Conservation (phyloP, 2,329 filamentous ascomycete genomes). For the Metarhizium anisopliae region DNA sequence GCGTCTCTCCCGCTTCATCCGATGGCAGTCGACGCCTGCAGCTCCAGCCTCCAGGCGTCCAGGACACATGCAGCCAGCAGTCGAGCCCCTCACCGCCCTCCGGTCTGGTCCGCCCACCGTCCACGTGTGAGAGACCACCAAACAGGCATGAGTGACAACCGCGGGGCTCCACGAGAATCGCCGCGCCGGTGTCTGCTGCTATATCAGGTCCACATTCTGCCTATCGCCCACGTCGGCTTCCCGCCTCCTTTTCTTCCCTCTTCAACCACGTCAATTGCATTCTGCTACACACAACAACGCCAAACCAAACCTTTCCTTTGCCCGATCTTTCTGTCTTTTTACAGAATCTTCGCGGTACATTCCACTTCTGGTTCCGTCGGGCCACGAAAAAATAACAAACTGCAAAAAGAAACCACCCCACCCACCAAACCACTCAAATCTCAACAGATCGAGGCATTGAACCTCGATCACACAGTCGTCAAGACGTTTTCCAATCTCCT, state of each 20-base stretch:
- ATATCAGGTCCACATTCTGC: slow-evolving; percentile 2
- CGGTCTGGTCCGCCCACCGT: too few species aligned
- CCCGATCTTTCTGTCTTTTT: not conserved
- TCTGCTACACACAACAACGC: not conserved
- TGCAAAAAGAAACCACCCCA: not conserved
- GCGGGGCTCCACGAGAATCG: too few species aligned
- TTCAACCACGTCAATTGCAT: not conserved
- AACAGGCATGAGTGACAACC: too few species aligned
- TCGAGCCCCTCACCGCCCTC: too few species aligned
- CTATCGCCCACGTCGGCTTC: not conserved
- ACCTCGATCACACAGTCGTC: slow-evolving; percentile 57
- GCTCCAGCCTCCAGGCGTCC: too few species aligned
- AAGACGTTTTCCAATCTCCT: slow-evolving; percentile 99
- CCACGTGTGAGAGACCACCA: too few species aligned
- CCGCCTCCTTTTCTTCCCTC: not conserved
- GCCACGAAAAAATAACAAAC: not conserved
- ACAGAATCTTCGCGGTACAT: not conserved
- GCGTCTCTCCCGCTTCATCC: too few species aligned
- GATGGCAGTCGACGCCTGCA: too few species aligned
- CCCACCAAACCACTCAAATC: slow-evolving; percentile 9
- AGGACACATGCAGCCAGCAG: too few species aligned
- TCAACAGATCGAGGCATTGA: slow-evolving; percentile 39
- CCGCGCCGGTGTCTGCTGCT: too few species aligned
- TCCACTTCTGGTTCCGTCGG: not conserved
- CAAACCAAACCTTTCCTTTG: not conserved